phyloP scores from a whole-genome alignment of 139 green algal genomes.

The Dunaliella primolecta region DNA sequence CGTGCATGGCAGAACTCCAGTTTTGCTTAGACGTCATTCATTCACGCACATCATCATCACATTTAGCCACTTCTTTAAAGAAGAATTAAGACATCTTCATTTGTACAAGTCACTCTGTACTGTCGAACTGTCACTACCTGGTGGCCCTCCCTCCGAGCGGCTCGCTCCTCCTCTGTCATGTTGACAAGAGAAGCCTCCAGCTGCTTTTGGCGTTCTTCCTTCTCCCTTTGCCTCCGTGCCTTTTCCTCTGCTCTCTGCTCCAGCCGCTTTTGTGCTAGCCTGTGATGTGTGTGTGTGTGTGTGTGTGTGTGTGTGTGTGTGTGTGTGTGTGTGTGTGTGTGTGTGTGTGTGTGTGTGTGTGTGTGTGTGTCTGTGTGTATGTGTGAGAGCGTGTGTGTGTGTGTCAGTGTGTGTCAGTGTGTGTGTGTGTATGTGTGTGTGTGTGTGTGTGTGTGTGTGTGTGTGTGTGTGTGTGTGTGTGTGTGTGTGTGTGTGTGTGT shows the following conservation, averaged over 20 bases:
- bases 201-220: not conserved
- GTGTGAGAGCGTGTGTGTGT: not conserved
- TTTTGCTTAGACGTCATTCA: no score
- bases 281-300: not conserved
- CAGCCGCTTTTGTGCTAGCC: not conserved
- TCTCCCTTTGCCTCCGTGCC: not conserved
- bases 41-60: no score
- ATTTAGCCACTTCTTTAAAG: no score
- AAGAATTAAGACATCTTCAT: no score
- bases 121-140: no score
- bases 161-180: not conserved
- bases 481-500: not conserved
- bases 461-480: slow-evolving; percentile 7
- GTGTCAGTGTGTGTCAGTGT: not conserved
- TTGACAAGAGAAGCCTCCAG: not conserved
- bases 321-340: slow-evolving; percentile 3
- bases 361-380: not conserved
- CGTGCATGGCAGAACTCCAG: no score
- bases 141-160: not conserved
- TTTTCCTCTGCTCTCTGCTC: not conserved
- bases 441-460: slow-evolving; percentile 11
- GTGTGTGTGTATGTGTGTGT: not conserved
- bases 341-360: slow-evolving; percentile 11
- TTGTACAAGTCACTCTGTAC: no score
- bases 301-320: slow-evolving; percentile 9